Base-by-base conservation (phyloP, 2,329 filamentous ascomycete species). In the Aspergillus brasiliensis region DNA sequence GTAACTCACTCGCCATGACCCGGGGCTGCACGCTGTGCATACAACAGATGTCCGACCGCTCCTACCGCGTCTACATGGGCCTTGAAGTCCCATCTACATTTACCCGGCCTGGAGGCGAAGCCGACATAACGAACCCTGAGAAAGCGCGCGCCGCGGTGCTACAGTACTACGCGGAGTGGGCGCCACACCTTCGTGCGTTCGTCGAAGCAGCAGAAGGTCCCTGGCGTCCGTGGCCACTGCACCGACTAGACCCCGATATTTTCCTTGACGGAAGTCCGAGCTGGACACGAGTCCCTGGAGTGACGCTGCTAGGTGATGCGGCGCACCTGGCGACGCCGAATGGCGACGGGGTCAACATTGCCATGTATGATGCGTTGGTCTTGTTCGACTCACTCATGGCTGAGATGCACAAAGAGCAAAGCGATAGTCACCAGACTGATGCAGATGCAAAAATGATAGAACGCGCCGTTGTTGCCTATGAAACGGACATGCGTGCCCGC, bases 331-430 rank as follows among this genome's bases (percentile, higher is more conserved):
- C 67, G 21, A 70, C 67, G 3, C 70, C 70, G 1, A 68, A 69
- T 47, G 72, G 72, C 2, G 71, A 69, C 31, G 72, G 72, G 1
- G 72, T 74, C 19, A 74, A 74, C 34, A 62, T 63, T 44, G 67
- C 69, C n/a, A 71, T 73, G 67, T 64, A 61, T 48, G 70, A 73
- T 62, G 62, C 70, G 1, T 42, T 71, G 23, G 56, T 65, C 13
- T 52, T 72, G 34, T 62, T 62, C 25, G 63, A 67, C 6, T 8
- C 23, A 2, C 11, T 49, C 2, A 13, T 28, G 8, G 15, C 25
- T 10, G 25, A 48, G 23, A 1, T 13, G 23, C n/a, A 31, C 8
- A 47, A 27, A 3, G 21, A 10, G 3, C 5, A 44, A 3, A 19
- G n/a, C 4, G 10, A 19, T 5, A 10, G 8, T 10, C 5, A 44